Evolutionary conservation across 1,284 basidiomycete genomes (phyloP), one percentile per base, ranked within the genome.

Genomic region (Papiliotrema nemorosa): DNA sequence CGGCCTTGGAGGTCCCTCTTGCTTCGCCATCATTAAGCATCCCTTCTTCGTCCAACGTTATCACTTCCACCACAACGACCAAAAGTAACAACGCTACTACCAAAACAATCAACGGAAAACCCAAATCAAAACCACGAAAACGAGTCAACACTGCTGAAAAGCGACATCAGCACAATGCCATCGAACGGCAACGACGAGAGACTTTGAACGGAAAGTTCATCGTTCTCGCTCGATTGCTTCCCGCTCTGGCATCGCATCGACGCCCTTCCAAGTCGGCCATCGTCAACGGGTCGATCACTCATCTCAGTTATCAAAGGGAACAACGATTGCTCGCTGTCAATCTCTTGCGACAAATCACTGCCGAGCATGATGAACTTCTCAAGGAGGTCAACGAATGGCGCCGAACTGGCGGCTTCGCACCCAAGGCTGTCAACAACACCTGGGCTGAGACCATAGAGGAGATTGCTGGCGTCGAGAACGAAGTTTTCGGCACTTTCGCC

Each of bases 71-170:
- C 27, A 54, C 52, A 44, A 53, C 61, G 46, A 54, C 54, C 25
- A 39, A 54, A 40, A 47, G 50, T 36, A 47, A 54, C 39, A 56
- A 53, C 45, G 44, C 58, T 33, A 42, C 52, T 54, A 46, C 55
- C 45, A 59, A 59, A 42, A 49, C 60, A 21, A 49, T 46, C 35
- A 52, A 50, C 40, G n/a, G n/a, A n/a, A n/a, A n/a, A n/a, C n/a
- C n/a, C n/a, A 77, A 90, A 87, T 73, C 83, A 84, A 67, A 85
- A 79, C 73, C 80, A 82, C 60, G 74, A 43, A 75, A 75, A 61
- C 83, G 90, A 34, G 89, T 90, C 53, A 92, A 92, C 77, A 94
- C 90, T 39, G 91, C 91, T 54, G 92, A 94, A 73, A 87, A 90
- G 71, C 80, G 91, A 43, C 89, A 90, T 5, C 90, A 88, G 34